Evolutionary conservation across 2,329 filamentous ascomycete genomes (phyloP).

Genomic region (Talaromyces marneffei): DNA sequence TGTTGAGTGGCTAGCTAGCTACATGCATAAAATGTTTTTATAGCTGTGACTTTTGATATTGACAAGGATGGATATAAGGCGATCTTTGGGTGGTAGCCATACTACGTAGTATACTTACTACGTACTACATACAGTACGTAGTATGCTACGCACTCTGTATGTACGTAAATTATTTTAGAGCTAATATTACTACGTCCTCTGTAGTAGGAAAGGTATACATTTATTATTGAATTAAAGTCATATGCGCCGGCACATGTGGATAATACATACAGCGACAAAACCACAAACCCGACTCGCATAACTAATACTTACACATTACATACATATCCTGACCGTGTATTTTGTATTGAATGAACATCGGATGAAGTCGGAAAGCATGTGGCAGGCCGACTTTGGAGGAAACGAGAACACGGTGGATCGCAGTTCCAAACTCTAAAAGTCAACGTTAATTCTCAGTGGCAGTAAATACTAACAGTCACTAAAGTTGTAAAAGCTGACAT

Average conservation of each 20-base stretch:
- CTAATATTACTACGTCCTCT: too few species aligned
- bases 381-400: neutral
- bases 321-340: neutral
- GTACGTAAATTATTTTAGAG: neutral
- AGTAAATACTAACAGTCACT: neutral
- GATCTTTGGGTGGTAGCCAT: too few species aligned
- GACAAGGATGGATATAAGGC: neutral
- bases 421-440: neutral
- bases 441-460: neutral
- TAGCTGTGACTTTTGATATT: neutral
- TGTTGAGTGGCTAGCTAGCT: neutral
- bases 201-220: too few species aligned
- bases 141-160: too few species aligned
- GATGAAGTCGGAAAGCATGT: conserved; percentile 1
- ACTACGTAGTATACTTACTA: too few species aligned
- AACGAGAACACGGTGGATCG: neutral
- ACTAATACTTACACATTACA: neutral
- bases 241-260: neutral
- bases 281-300: neutral
- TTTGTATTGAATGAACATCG: neutral
- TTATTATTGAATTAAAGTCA: neutral
- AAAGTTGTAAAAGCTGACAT: neutral
- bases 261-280: neutral
- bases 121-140: too few species aligned
- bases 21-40: neutral